Evolutionary conservation across 2,329 filamentous ascomycete genomes (phyloP).

Genomic region (Alternaria brassicicola): DNA sequence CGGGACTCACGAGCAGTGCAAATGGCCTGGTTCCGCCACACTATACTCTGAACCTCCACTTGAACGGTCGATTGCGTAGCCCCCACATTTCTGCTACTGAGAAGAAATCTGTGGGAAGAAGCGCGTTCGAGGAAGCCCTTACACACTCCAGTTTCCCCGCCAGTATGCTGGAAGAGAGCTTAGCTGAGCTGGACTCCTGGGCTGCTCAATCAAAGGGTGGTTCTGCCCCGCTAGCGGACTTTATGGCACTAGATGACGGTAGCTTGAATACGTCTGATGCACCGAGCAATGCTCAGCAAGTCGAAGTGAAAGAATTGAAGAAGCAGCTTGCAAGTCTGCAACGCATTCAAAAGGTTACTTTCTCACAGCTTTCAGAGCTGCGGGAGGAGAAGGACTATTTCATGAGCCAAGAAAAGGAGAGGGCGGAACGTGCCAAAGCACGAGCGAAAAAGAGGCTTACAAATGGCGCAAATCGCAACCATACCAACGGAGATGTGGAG

Average conservation of each 20-base stretch:
- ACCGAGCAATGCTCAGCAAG: conserved; percentile 17
- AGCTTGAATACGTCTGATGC: conserved; percentile 2
- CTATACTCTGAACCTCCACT: conserved; percentile 70
- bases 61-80: conserved; percentile 50
- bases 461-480: conserved; percentile 24
- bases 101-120: conserved; percentile 19
- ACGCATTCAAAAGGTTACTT: conserved; percentile 53
- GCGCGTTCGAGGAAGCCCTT: conserved; percentile 50
- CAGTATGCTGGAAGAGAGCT: conserved; percentile 47
- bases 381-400: conserved; percentile 51
- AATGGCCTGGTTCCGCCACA: conserved; percentile 56
- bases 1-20: conserved; percentile 46
- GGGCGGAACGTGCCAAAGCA: conserved; percentile 28
- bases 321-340: conserved; percentile 53
- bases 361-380: conserved; percentile 53
- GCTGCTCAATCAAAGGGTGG: conserved; percentile 23
- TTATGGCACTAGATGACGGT: conserved; percentile 29
- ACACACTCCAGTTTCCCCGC: conserved; percentile 52
- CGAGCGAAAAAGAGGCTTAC: conserved; percentile 28
- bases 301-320: conserved; percentile 45
- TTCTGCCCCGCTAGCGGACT: conserved; percentile 41
- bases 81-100: conserved; percentile 42
- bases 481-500: conserved; percentile 35
- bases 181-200: conserved; percentile 45
- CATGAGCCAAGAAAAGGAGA: conserved; percentile 39